phyloP scores from a whole-genome alignment of 2,329 filamentous ascomycete species.

The Passalora sequoiae region DNA sequence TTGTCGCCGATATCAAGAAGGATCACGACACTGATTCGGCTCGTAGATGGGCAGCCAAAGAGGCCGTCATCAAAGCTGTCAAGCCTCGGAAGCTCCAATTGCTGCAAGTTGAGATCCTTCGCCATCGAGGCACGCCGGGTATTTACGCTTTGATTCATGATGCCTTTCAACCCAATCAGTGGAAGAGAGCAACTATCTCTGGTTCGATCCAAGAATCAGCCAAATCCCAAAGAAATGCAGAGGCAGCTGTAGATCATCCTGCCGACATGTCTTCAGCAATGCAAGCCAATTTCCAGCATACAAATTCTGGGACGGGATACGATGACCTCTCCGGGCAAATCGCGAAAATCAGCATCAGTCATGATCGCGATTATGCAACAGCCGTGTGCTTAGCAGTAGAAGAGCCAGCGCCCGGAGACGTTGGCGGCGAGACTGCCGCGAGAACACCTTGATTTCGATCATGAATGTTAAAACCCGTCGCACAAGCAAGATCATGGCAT shows the following conservation, averaged over 20 bases:
- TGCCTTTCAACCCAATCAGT: background rate
- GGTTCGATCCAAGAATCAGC: background rate
- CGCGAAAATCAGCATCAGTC: constrained; percentile 74
- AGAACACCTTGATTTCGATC: constrained; percentile 11
- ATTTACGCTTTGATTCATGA: constrained; percentile 52
- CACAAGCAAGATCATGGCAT: background rate
- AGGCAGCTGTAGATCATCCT: no score
- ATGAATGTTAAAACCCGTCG: background rate
- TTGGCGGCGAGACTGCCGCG: constrained; percentile 28
- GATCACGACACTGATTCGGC: no score
- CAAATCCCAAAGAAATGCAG: background rate
- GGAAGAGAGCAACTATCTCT: background rate
- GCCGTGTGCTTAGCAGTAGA: constrained; percentile 58
- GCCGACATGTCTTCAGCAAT: no score
- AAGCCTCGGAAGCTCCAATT: constrained; percentile 29
- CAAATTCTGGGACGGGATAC: no score
- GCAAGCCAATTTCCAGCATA: no score
- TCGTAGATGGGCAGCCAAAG: constrained; percentile 46
- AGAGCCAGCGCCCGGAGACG: constrained; percentile 24
- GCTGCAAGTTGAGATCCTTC: constrained; percentile 38
- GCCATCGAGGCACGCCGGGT: constrained; percentile 59
- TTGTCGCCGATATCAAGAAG: no score
- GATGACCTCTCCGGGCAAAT: constrained; percentile 41
- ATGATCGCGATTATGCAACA: constrained; percentile 77
- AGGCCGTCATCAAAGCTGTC: constrained; percentile 45